A percentile compares a stretch with the other conserved stretches of the same genome.
These are phyloP conservation scores for Funneliformis caledonium DNA, from an alignment of 371 early-diverging fungal genomes.

Conservation along the genomic window DNA sequence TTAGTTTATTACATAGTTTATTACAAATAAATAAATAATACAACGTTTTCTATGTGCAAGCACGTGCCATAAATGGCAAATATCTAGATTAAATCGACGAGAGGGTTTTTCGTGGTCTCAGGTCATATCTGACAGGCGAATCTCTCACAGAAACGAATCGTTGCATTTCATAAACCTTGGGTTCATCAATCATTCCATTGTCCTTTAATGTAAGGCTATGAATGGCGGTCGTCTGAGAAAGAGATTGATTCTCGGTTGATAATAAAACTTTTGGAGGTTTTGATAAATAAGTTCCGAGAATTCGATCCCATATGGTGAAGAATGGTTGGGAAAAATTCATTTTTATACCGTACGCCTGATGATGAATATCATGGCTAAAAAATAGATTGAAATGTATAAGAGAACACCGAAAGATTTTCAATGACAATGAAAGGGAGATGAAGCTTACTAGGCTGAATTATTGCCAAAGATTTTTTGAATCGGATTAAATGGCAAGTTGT, in stretches of 20 bases:
- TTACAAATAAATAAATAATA: too few relatives aligned
- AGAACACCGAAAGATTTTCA: background rate
- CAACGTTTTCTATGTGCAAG: too few relatives aligned
- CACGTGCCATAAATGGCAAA: too few relatives aligned
- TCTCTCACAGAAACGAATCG: background rate
- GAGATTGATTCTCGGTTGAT: background rate
- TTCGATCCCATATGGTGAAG: constrained; percentile 78
- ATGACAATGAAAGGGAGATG: background rate
- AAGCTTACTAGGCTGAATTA: constrained; percentile 72
- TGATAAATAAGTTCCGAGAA: constrained; percentile 58
- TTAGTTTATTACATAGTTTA: too few relatives aligned
- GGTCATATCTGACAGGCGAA: constrained; percentile 11
- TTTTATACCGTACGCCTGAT: constrained; percentile 69
- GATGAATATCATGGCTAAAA: constrained; percentile 70
- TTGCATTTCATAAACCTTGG: background rate
- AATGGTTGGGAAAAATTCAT: constrained; percentile 73
- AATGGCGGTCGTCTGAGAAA: background rate
- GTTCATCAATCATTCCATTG: background rate
- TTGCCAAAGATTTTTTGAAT: constrained; percentile 67
- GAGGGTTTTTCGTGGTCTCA: constrained; percentile 26
- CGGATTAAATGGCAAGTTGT: constrained; percentile 80
- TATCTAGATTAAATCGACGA: background rate
- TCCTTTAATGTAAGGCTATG: constrained; percentile 1
- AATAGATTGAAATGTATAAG: background rate
- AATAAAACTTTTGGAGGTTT: background rate